These are phyloP conservation scores for Vaccinium darrowii DNA, from an alignment of 148 eudicot species.

Conservation along the genomic window DNA sequence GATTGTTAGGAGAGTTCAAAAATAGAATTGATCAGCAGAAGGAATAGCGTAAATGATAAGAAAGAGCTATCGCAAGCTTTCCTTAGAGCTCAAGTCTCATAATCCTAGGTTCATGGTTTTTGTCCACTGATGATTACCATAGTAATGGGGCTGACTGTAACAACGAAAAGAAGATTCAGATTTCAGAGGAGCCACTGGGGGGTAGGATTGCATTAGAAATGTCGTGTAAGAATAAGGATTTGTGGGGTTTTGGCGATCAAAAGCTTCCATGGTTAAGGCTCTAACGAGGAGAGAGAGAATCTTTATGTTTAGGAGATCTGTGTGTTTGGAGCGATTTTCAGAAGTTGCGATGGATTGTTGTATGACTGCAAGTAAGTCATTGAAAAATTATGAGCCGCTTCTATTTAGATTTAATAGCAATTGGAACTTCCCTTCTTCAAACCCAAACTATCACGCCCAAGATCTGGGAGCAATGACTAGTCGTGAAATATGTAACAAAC, in stretches of 20 bases:
- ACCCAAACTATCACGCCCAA: background rate
- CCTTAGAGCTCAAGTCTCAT: background rate
- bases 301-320: background rate
- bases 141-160: background rate
- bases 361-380: background rate
- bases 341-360: background rate
- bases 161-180: background rate
- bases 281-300: background rate
- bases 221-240: background rate
- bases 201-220: background rate
- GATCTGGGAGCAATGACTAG: background rate
- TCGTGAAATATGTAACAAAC: background rate
- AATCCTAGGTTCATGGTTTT: background rate
- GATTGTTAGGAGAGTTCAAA: background rate
- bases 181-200: background rate
- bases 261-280: background rate
- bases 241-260: background rate
- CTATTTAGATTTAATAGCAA: background rate
- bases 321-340: background rate
- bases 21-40: background rate
- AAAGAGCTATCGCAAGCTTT: background rate
- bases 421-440: background rate
- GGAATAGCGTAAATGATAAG: background rate
- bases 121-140: background rate
- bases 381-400: background rate